Conservation (phyloP, 2,329 filamentous ascomycete species). For the Penicillium sp. region DNA sequence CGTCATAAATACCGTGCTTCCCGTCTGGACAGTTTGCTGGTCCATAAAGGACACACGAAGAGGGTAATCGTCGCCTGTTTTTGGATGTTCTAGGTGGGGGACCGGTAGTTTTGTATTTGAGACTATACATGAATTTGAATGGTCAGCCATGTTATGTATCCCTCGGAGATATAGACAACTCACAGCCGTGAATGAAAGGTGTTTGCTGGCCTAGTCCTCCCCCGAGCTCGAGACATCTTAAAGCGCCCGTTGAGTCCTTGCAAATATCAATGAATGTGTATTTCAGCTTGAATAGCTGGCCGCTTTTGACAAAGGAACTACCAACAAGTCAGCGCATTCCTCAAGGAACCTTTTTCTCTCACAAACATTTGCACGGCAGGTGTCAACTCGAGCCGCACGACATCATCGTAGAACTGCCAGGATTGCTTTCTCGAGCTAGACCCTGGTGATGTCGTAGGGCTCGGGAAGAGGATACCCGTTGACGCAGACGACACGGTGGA, state of each 20-base stretch:
- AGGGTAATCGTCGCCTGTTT: constrained; percentile 32
- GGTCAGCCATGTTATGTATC: neutral
- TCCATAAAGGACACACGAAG: constrained; percentile 44
- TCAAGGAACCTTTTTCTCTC: neutral
- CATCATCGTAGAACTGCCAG: constrained; percentile 32
- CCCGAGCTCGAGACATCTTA: constrained; percentile 39
- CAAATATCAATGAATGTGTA: constrained; percentile 41
- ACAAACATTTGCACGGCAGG: constrained; percentile 36
- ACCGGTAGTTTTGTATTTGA: constrained; percentile 38
- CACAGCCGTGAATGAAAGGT: constrained; percentile 40
- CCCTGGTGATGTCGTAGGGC: constrained; percentile 28
- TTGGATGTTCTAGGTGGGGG: constrained; percentile 44
- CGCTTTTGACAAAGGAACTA: constrained; percentile 41
- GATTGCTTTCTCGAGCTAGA: constrained; percentile 30
- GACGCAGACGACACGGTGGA: constrained; percentile 32
- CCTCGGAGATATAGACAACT: constrained; percentile 11
- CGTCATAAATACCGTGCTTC: constrained; percentile 38
- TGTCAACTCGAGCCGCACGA: constrained; percentile 30
- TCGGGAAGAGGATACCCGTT: constrained; percentile 31
- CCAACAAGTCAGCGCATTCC: neutral
- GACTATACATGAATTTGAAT: constrained; percentile 24
- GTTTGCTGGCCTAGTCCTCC: constrained; percentile 37
- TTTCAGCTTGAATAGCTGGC: constrained; percentile 40
- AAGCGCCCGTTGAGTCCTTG: constrained; percentile 36
- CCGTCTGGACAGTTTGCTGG: constrained; percentile 43